Evolutionary conservation across 192 early-diverging fungal genomes (phyloP), one percentile per base, ranked within the genome.

Genomic region (Backusella liffmaniae): DNA sequence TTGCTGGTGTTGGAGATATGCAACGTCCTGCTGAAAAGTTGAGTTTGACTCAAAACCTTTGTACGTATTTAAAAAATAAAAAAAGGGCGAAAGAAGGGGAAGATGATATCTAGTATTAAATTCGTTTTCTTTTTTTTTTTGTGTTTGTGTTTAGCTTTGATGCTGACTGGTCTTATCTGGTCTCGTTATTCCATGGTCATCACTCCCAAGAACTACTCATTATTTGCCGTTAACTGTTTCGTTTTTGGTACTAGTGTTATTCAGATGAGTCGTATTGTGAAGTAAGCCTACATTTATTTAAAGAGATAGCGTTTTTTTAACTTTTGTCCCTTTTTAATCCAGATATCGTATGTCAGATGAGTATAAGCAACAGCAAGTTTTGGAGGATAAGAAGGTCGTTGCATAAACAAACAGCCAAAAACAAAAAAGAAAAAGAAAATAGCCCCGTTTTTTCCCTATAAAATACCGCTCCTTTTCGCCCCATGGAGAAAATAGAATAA

Each of bases 101-200:
- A 23, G 36, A n/a, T 12, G 29, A 29, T 29, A 37, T 29, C 4
- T 37, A 49, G 5, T 49, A 49, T n/a, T 49, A 49, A 49, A 49
- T n/a, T 4, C n/a, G 5, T 23, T 70, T 37, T 26, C 21, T 68
- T n/a, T 26, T 26, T 26, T 26, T 26, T 26, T 68, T 67, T 30
- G 32, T 32, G 3, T 18, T 7, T 67, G 13, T 39, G 12, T 39
- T 18, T 81, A 84, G 95, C 97, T 21, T 86, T 99, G 72, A 88
- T 96, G 18, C 94, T 95, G 35, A 99, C 97, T 4, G 97, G 97
- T 35, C 71, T 97, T 70, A 99, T 99, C 82, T 99, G 97, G 97
- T 92, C 92, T n/a, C 94, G 97, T 56, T 99, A 96, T 88, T 93
- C 96, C 5, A 90, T 90, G 44, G 94, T 96, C 67, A 99, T 99